phyloP scores from a whole-genome alignment of 768 basidiomycete genomes.

The Mycena olivaceomarginata region DNA sequence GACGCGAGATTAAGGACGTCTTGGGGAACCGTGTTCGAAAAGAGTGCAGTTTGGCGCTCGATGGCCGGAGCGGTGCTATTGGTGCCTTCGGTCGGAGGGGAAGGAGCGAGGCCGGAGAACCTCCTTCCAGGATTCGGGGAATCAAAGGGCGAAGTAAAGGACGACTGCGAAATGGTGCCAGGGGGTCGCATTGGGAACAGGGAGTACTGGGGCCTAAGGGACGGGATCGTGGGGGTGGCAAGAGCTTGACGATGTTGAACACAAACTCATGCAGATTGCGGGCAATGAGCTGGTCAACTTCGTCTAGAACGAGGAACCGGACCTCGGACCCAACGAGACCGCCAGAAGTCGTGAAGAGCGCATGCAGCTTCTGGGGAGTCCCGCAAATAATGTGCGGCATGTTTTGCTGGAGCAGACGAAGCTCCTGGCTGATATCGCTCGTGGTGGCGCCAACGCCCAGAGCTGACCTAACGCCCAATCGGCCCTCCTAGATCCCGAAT shows the following conservation, averaged over 20 bases:
- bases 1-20: slow-evolving; percentile 98
- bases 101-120: slow-evolving; percentile 72
- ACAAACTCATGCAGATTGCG: slow-evolving; percentile 97
- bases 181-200: slow-evolving; percentile 57
- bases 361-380: slow-evolving; percentile 96
- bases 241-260: slow-evolving; percentile 92
- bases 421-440: slow-evolving; percentile 82
- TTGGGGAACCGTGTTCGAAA: slow-evolving; percentile 98
- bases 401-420: slow-evolving; percentile 90
- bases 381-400: slow-evolving; percentile 98
- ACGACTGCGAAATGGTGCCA: slow-evolving; percentile 57
- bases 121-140: slow-evolving; percentile 67
- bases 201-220: slow-evolving; percentile 69
- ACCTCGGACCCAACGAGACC: slow-evolving; percentile 90
- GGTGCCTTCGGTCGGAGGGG: slow-evolving; percentile 65
- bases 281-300: slow-evolving; percentile 98
- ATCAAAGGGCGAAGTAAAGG: slow-evolving; percentile 70
- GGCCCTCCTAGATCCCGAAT: slow-evolving; percentile 95
- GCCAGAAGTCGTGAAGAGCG: slow-evolving; percentile 88
- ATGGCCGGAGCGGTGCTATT: slow-evolving; percentile 60
- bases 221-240: slow-evolving; percentile 91
- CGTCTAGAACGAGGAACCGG: slow-evolving; percentile 95
- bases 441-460: slow-evolving; percentile 89
- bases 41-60: slow-evolving; percentile 94
- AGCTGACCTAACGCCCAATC: slow-evolving; percentile 94